Evolutionary conservation across 371 early-diverging fungal genomes (phyloP), one percentile per base, ranked within the genome.

Genomic region (Lichtheimia ornata): DNA sequence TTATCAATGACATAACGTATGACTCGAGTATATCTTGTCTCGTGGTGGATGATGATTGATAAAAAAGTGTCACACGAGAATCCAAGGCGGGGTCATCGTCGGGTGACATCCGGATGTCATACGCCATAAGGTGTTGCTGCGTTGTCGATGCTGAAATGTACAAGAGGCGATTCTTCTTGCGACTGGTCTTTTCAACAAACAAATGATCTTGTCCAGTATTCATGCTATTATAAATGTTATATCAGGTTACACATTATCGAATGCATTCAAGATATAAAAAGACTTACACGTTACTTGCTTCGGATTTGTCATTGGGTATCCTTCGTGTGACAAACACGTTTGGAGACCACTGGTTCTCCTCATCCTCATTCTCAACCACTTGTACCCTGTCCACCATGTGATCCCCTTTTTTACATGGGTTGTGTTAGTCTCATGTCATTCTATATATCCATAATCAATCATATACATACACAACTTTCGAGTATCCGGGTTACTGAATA

Each of bases 1-100:
- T 65, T 20, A 65, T 56, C 5, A 65, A 24, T 6, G 66, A 57
- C 0, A 61, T 5, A 3, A 61, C 43, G 44, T 65, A 65, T 6
- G 54, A 25, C 22, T 63, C 57, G 14, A 50, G 30, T 22, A 17
- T 20, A 45, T 52, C 52, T 53, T 35, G 27, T 56, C 47, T 20
- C 50, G 25, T 35, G 35, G 35, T 35, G 51, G 25, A 30, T 50
- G 18, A 42, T 22, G 49, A 44, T 20, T 57, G 45, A 51, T 63
- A 63, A 30, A 50, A 28, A 11, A 63, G 35, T 15, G 50, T 56
- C 25, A 69, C 63, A 44, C 70, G 76, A 54, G 73, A 58, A 18
- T 64, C 62, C 50, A 63, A 57, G 42, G 30, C 56, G 45, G 63
- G 63, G 43, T 63, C 60, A 35, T 57, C 63, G n/a, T 53, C 42